A percentile compares a stretch with the other conserved stretches of the same genome.
Conservation (phyloP, 805 yeast genomes). For the Zygoascus ofunaensis region DNA sequence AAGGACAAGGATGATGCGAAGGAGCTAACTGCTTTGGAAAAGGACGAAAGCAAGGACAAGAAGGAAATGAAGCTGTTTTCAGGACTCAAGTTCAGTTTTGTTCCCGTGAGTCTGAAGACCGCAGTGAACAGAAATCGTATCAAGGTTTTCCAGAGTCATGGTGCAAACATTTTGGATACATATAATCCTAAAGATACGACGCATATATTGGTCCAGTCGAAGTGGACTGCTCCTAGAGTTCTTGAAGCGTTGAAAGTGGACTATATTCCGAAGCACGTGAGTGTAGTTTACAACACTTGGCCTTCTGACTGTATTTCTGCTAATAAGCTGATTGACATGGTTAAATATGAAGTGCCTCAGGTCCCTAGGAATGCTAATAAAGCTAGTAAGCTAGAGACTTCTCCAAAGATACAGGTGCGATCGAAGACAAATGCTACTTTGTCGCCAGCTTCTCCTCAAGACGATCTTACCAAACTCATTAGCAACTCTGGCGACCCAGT, state of each 20-base stretch:
- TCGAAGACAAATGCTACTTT: too few species aligned
- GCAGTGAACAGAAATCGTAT: background rate
- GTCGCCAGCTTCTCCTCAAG: background rate
- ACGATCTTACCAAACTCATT: background rate
- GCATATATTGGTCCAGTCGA: slow-evolving; percentile 21
- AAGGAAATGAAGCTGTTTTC: slow-evolving; percentile 4
- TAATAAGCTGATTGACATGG: slow-evolving; percentile 10
- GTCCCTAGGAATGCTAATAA: background rate
- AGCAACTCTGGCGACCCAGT: background rate
- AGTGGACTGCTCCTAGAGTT: slow-evolving; percentile 3
- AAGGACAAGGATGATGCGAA: background rate
- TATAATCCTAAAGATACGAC: slow-evolving; percentile 14
- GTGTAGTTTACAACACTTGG: slow-evolving; percentile 22
- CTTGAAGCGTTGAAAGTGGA: slow-evolving; percentile 5
- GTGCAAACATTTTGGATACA: slow-evolving; percentile 17
- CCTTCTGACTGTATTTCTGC: slow-evolving; percentile 26
- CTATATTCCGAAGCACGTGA: background rate
- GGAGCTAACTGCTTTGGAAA: too few species aligned
- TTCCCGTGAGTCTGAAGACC: background rate
- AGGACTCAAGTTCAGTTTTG: slow-evolving; percentile 11
- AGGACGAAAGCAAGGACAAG: too few species aligned
- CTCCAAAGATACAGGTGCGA: background rate
- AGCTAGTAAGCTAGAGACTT: background rate
- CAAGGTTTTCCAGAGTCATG: slow-evolving; percentile 15
- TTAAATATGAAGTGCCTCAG: slow-evolving; percentile 5